Base-by-base conservation (phyloP, 192 early-diverging fungal species). In the Geranomyces variabilis region DNA sequence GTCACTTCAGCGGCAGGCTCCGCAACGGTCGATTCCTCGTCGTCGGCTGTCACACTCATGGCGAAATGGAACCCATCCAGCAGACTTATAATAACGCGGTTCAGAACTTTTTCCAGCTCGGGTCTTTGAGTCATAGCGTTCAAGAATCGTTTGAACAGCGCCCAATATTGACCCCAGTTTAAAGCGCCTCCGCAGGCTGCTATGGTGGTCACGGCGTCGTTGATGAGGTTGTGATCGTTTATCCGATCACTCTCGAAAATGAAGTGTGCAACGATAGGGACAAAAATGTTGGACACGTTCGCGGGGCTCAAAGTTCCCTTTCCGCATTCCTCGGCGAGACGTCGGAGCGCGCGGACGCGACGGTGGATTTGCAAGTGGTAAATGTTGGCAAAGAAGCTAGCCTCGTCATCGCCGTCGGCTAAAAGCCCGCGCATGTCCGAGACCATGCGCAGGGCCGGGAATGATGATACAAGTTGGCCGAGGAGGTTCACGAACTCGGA, bases 301-400 rank as follows among this genome's bases (percentile, higher is more conserved):
- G 77, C 51, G 19, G 81, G 55, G 12, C 72, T 69, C 44, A 94
- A 77, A 10, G 69, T 66, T 6, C 84, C 86, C 1, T 71, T 75
- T 7, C 75, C 12, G 77, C 81, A 62, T 12, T 67, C 67, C 2
- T 84, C 78, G 8, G 75, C 60, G 67, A 99, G 83, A 21, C 94
- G 87, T 49, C 83, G 81, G 64, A 98, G 67, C 0, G 96, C 92
- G 59, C 93, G 87, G 8, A 91, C 71, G 62, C 97, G 93, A 67
- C 97, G 90, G 76, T 99, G 97, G 19, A 92, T 79, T 82, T 99
- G 97, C 66, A 99, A 88, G 69, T 99, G 97, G 67, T 93, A 86
- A 63, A 98, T 87, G 73, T 99, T 99, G 78, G 86, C 89, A 75
- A 98, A 99, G 80, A 99, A 95, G 65, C 90, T 96, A 6, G 92